These are phyloP conservation scores for Moesziomyces sp. DNA, from an alignment of 1,284 basidiomycete genomes.

Conservation along the genomic window DNA sequence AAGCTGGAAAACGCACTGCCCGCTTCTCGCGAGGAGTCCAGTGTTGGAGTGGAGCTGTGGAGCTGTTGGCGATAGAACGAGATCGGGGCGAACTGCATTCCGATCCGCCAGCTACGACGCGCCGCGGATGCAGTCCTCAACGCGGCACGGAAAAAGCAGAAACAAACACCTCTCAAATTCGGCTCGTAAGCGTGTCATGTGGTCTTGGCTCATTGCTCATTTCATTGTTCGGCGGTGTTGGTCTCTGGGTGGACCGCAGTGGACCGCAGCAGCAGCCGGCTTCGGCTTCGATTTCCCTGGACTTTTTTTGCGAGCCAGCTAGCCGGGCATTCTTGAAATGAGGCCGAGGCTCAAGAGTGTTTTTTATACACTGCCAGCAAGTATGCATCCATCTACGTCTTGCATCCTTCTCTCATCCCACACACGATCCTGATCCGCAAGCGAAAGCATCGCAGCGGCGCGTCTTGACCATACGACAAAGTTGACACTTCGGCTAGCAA, in stretches of 20 bases:
- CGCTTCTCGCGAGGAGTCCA: neutral
- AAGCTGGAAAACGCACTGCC: neutral
- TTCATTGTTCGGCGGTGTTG: neutral
- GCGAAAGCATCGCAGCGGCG: too few species aligned
- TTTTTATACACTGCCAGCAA: too few species aligned
- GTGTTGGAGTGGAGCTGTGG: neutral
- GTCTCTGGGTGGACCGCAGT: neutral
- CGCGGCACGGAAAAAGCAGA: neutral
- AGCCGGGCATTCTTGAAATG: too few species aligned
- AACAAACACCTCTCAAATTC: neutral
- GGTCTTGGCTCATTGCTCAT: neutral
- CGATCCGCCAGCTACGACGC: neutral
- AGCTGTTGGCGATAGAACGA: neutral
- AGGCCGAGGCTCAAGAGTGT: too few species aligned
- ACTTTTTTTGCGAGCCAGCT: neutral
- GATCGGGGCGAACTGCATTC: too few species aligned
- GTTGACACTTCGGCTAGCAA: too few species aligned
- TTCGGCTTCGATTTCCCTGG: neutral
- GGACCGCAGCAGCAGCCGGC: neutral
- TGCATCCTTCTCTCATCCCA: too few species aligned
- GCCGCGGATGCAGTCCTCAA: too few species aligned
- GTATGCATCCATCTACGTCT: too few species aligned
- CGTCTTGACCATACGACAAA: too few species aligned
- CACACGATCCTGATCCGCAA: too few species aligned
- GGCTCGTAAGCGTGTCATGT: neutral